These are phyloP conservation scores for Aurinia saxatilis DNA, from an alignment of 345 rosid genomes.

Conservation along the genomic window DNA sequence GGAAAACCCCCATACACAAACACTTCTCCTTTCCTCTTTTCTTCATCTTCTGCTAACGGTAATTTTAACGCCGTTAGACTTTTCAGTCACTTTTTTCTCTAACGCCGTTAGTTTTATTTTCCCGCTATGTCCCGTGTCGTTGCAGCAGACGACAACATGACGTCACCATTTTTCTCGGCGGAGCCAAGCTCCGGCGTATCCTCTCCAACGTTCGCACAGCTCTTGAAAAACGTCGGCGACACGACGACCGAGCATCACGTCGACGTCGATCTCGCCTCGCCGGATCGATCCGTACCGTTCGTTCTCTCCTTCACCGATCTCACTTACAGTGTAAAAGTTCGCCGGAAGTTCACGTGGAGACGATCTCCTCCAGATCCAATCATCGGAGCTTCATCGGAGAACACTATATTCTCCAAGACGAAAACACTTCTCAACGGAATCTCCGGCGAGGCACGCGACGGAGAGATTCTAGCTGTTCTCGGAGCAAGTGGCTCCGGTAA, in stretches of 20 bases:
- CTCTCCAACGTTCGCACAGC: slow-evolving; percentile 61
- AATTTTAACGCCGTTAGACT: slow-evolving; percentile 7
- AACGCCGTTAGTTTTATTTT: no score
- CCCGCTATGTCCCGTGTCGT: slow-evolving; percentile 61
- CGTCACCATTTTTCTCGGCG: slow-evolving; percentile 34
- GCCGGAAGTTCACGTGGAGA: slow-evolving; percentile 40
- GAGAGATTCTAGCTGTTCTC: slow-evolving; percentile 81
- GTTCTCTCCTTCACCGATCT: slow-evolving; percentile 71
- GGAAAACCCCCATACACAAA: background rate
- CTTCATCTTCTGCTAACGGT: background rate
- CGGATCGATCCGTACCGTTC: slow-evolving; percentile 48
- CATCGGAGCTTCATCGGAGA: slow-evolving; percentile 31
- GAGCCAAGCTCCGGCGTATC: slow-evolving; percentile 25
- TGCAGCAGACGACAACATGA: slow-evolving; percentile 39
- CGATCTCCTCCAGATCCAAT: slow-evolving; percentile 27
- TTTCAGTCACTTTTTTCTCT: background rate
- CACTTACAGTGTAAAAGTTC: slow-evolving; percentile 63
- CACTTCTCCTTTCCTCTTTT: background rate
- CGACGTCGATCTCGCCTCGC: slow-evolving; percentile 31
- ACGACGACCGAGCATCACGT: slow-evolving; percentile 36
- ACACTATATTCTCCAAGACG: slow-evolving; percentile 30
- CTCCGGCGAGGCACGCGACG: slow-evolving; percentile 83
- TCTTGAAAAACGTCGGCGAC: slow-evolving; percentile 65
- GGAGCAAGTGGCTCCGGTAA: slow-evolving; percentile 96
- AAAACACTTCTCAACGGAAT: slow-evolving; percentile 73